Conservation (phyloP, 257 asterid genomes). For the Lavandula angustifolia region DNA sequence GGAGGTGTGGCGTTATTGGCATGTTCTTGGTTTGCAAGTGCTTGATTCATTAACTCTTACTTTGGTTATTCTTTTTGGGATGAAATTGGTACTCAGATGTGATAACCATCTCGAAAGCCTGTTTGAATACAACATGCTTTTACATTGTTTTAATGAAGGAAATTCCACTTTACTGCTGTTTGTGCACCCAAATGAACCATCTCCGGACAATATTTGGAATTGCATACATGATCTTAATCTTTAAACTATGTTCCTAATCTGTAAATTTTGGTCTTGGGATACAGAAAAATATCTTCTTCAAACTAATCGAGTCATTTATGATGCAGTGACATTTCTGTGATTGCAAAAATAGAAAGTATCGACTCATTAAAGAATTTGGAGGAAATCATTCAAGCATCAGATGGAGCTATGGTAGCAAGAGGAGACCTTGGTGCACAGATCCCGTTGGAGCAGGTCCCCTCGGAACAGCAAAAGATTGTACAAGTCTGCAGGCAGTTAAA, state of each 20-base stretch:
- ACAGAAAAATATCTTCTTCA: background rate
- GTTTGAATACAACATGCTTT: slow-evolving; percentile 10
- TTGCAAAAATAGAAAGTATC: slow-evolving; percentile 93
- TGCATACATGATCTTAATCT: slow-evolving; percentile 1
- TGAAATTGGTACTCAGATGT: background rate
- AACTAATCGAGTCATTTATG: slow-evolving; percentile 25
- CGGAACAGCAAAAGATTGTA: slow-evolving; percentile 89
- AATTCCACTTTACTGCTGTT: background rate
- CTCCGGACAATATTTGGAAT: background rate
- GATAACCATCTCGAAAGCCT: slow-evolving; percentile 5
- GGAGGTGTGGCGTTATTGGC: background rate
- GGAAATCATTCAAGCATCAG: slow-evolving; percentile 87
- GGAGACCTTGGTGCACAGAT: slow-evolving; percentile 99
- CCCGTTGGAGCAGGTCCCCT: slow-evolving; percentile 97
- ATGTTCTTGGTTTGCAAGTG: slow-evolving; percentile 6
- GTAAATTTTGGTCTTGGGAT: background rate
- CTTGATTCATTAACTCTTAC: slow-evolving; percentile 5
- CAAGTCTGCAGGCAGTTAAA: slow-evolving; percentile 84
- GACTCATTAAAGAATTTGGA: slow-evolving; percentile 92
- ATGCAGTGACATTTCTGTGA: slow-evolving; percentile 84
- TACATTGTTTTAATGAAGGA: slow-evolving; percentile 5
- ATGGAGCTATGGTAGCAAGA: slow-evolving; percentile 99
- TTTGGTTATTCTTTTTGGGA: background rate
- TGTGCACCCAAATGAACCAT: background rate
- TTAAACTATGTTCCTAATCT: background rate